Evolutionary conservation across 1,139 yeast genomes (phyloP), one percentile per base, ranked within the genome.

Genomic region (Lodderomyces margitis): DNA sequence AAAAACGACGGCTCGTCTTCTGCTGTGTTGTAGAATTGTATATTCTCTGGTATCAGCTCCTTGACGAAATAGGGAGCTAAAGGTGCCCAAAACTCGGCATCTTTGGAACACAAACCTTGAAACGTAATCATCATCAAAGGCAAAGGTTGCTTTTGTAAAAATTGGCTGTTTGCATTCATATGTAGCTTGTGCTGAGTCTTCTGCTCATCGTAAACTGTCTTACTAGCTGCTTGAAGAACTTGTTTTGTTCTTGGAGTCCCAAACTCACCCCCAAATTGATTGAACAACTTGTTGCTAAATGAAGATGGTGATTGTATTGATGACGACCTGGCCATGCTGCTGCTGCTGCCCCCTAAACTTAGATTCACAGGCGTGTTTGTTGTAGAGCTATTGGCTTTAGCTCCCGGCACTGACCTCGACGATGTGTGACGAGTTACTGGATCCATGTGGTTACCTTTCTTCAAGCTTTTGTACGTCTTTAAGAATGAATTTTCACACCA

Each of bases 401-500:
- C 28, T 11, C 45, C 27, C 16, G 48, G 47, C 7, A 42, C 49
- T 10, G 38, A 34, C 23, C 40, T 42, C 5, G 45, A 38, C n/a
- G 36, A 15, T 4, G 33, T 28, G 17, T 19, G 40, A 1, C 28
- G 17, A 34, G 25, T 37, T 2, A 12, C 27, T 15, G 21, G 25
- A 21, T 33, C 36, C n/a, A 33, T 14, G n/a, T 25, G 33, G 14
- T n/a, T 16, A 12, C 12, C 11, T 42, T 54, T 55, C 43, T 64
- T 57, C 31, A 69, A 56, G 27, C 55, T 49, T 45, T 64, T 71
- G 63, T 87, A 89, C 38, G 87, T 82, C 37, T 78, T 72, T 53
- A 92, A 72, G 55, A 89, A 88, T 51, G 85, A 82, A 62, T 92
- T 91, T 58, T 92, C 99, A 69, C 97, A 88, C 96, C 96, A 91